Percentiles rank a stretch among this genome's conserved stretches.
Evolutionary conservation across 2,329 filamentous ascomycete genomes (phyloP).

Genomic region (Tolypocladium amazonense): DNA sequence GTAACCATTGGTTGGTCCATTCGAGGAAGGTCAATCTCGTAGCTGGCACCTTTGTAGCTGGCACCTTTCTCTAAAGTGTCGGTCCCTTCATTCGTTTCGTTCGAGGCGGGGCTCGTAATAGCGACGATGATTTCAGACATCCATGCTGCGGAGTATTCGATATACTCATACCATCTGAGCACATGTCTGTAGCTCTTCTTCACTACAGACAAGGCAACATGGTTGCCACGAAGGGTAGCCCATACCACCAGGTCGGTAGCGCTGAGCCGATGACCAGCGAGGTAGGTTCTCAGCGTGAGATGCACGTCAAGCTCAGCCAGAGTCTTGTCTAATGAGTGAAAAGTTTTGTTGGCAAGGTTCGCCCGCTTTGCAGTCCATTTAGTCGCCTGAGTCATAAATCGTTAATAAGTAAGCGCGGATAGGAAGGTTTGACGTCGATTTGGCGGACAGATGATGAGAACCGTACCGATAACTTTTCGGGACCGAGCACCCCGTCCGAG

Average conservation of each 20-base stretch:
- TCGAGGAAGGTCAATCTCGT: conserved; percentile 70
- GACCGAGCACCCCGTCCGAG: background rate
- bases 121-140: conserved; percentile 47
- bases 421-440: background rate
- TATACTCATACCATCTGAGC: conserved; percentile 67
- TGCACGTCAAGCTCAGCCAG: conserved; percentile 68
- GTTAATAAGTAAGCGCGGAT: background rate
- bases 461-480: background rate
- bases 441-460: background rate
- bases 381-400: background rate
- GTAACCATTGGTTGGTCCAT: conserved; percentile 75
- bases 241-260: conserved; percentile 67
- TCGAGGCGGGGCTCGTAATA: conserved; percentile 44
- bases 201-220: conserved; percentile 63
- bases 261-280: conserved; percentile 64
- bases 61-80: conserved; percentile 34
- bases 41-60: conserved; percentile 63
- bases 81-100: conserved; percentile 34
- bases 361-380: background rate
- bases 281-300: conserved; percentile 67
- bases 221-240: conserved; percentile 66
- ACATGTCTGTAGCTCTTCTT: conserved; percentile 62
- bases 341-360: conserved; percentile 34
- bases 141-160: conserved; percentile 66
- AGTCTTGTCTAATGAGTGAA: conserved; percentile 62